Conservation (phyloP, 2,329 filamentous ascomycete genomes). For the Zymoseptoria pseudotritici region DNA sequence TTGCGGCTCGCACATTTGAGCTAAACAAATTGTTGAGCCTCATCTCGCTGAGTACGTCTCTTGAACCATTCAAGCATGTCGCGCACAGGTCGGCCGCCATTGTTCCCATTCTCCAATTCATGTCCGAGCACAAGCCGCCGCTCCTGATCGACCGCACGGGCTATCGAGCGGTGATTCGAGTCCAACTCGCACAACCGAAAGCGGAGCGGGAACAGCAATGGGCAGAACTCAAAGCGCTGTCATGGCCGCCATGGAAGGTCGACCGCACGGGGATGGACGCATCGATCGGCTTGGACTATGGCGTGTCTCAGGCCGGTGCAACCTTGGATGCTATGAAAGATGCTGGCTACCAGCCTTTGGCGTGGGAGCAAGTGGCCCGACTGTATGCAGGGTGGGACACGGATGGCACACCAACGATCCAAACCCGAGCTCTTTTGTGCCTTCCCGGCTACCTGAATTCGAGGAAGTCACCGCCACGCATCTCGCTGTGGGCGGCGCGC, state of each 20-base stretch:
- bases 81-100: constrained; percentile 50
- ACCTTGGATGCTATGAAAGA: constrained; percentile 51
- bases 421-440: constrained; percentile 44
- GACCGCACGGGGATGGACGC: constrained; percentile 54
- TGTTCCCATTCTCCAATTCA: constrained; percentile 49
- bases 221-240: constrained; percentile 51
- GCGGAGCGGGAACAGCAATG: constrained; percentile 49
- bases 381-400: constrained; percentile 57
- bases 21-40: constrained; percentile 26
- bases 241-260: constrained; percentile 61
- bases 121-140: constrained; percentile 48
- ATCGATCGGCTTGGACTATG: constrained; percentile 49
- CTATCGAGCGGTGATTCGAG: constrained; percentile 48
- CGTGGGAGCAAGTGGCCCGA: constrained; percentile 48
- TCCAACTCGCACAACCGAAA: constrained; percentile 54
- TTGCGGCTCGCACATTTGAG: constrained; percentile 6
- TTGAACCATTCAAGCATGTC: constrained; percentile 43
- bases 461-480: neutral
- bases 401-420: constrained; percentile 56
- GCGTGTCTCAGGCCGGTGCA: constrained; percentile 49
- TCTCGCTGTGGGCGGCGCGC: constrained; percentile 45
- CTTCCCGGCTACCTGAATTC: constrained; percentile 12
- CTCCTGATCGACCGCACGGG: constrained; percentile 51
- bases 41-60: constrained; percentile 33
- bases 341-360: constrained; percentile 47